Evolutionary conservation across 768 basidiomycete genomes (phyloP), one percentile per base, ranked within the genome.

Genomic region (Hygrocybe punicea): DNA sequence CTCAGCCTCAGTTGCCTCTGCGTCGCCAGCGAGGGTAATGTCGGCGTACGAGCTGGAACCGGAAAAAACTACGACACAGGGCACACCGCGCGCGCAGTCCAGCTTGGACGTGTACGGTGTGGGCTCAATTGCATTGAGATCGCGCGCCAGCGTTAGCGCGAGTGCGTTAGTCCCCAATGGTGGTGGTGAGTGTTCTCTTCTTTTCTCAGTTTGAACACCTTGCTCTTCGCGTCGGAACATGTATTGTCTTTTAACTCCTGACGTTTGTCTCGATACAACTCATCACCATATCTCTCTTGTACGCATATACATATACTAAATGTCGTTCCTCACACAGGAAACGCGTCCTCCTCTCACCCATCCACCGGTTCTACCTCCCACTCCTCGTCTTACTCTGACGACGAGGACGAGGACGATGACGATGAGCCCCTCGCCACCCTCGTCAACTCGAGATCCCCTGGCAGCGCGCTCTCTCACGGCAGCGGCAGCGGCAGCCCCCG

Each of bases 361-460:
- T 37, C 29, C 11, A 35, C 51, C 16, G 16, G 34, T 35, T 19
- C 51, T 23, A 17, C 8, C 16, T 16, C 29, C 39, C 52, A n/a
- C 48, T 56, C 52, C 21, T 47, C 52, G 34, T 52, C 40, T 36
- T 42, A 25, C 29, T 17, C 44, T 34, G 81, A 78, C 23, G 83
- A 82, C 52, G 81, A n/a, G n/a, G n/a, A n/a, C n/a, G n/a, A n/a
- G n/a, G 81, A 78, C 23, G 83, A 82, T 51, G 81, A 87, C 57
- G 76, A 85, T 61, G 80, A 83, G 2, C 89, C 89, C 11, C 76
- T 92, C 35, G 84, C 86, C 1, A 76, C 73, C 1, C 74, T 89
- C 35, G 71, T 87, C 6, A 75, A 76, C 0, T 87, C 89, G 10
- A 79, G 76, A 48, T 78, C 89, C 35, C 87, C 89, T 14, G 87